Conservation (phyloP, 805 yeast species). For the Barnettozyma sp. region DNA sequence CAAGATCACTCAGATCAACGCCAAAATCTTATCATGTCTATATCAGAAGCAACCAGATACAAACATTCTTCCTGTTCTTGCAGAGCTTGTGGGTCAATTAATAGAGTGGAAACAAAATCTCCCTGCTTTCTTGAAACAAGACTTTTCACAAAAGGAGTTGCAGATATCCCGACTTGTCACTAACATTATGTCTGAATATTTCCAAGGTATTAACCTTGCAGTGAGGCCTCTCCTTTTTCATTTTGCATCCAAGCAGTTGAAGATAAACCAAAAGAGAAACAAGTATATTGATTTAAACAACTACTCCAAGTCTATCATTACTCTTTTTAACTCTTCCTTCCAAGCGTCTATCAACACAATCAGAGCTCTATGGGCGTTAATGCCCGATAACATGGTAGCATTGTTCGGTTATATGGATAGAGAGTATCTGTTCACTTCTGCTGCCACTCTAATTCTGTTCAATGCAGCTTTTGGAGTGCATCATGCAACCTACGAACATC, state of each 20-base stretch:
- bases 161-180: conserved; percentile 60
- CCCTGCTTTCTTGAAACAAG: conserved; percentile 59
- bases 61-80: conserved; percentile 69
- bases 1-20: conserved; percentile 71
- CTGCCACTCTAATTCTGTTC: conserved; percentile 65
- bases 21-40: conserved; percentile 58
- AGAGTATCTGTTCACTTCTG: conserved; percentile 70
- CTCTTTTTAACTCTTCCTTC: conserved; percentile 66
- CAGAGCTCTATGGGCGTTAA: conserved; percentile 63
- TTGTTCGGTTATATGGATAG: conserved; percentile 83
- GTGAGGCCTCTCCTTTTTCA: conserved; percentile 73
- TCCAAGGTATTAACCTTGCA: conserved; percentile 75
- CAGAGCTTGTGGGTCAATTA: conserved; percentile 59
- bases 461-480: conserved; percentile 79
- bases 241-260: conserved; percentile 62
- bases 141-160: conserved; percentile 45
- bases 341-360: conserved; percentile 77
- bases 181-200: conserved; percentile 74
- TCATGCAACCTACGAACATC: conserved; percentile 62
- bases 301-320: conserved; percentile 61
- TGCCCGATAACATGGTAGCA: conserved; percentile 79
- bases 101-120: conserved; percentile 60
- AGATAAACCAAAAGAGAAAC: conserved; percentile 38
- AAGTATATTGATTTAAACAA: conserved; percentile 57
- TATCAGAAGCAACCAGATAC: conserved; percentile 71